Evolutionary conservation across 345 rosid species (phyloP).

Genomic region (Hibiscus mutabilis): DNA sequence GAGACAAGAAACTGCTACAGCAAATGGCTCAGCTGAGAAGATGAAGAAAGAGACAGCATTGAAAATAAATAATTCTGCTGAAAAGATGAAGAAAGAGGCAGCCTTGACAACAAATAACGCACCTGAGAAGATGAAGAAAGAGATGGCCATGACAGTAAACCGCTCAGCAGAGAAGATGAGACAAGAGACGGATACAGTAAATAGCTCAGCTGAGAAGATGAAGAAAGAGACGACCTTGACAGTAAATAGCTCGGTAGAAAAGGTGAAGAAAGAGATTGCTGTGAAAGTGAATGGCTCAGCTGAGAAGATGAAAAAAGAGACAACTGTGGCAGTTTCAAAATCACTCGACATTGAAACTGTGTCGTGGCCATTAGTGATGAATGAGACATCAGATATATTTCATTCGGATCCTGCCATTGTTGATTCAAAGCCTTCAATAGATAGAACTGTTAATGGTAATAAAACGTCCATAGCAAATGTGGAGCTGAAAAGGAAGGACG

Average conservation of each 20-base stretch:
- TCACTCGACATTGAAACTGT: slow-evolving; percentile 27
- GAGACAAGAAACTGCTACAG: slow-evolving; percentile 20
- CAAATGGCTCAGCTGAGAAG: slow-evolving; percentile 21
- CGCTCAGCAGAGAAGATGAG: slow-evolving; percentile 29
- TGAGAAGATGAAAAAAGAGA: slow-evolving; percentile 25
- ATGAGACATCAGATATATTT: slow-evolving; percentile 31
- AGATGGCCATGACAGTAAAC: background rate
- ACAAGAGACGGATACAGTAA: slow-evolving; percentile 18
- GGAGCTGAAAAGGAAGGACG: slow-evolving; percentile 35
- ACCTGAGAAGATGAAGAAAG: slow-evolving; percentile 8
- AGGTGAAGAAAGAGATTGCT: slow-evolving; percentile 21
- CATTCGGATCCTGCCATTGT: slow-evolving; percentile 4
- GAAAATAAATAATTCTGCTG: slow-evolving; percentile 19
- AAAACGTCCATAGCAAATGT: slow-evolving; percentile 39
- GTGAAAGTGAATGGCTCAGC: slow-evolving; percentile 12
- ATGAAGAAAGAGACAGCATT: slow-evolving; percentile 20
- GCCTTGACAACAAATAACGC: slow-evolving; percentile 9
- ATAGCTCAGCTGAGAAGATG: slow-evolving; percentile 8
- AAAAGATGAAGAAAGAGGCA: slow-evolving; percentile 21
- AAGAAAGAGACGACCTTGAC: slow-evolving; percentile 17
- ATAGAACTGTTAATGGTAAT: slow-evolving; percentile 32
- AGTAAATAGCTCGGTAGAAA: slow-evolving; percentile 6
- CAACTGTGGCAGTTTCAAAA: slow-evolving; percentile 13
- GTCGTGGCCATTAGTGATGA: slow-evolving; percentile 30
- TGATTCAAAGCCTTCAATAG: slow-evolving; percentile 34